Conservation (phyloP, 2,329 filamentous ascomycete species). For the Sarocladium oryzae region DNA sequence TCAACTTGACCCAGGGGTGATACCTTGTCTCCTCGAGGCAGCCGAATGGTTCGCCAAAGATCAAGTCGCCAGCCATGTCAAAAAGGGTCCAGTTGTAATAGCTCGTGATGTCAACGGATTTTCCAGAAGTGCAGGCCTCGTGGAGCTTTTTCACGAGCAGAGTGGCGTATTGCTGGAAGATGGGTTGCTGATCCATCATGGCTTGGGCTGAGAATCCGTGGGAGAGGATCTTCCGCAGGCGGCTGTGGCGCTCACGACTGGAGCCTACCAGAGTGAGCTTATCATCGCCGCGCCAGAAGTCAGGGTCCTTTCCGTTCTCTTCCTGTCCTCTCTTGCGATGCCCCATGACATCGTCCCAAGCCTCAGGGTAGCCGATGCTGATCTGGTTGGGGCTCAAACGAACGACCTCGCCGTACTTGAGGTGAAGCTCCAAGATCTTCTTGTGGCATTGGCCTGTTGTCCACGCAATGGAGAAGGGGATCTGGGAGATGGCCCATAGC, state of each 20-base stretch:
- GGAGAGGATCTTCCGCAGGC: neutral
- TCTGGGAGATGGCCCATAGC: neutral
- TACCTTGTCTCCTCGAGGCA: slow-evolving; percentile 11
- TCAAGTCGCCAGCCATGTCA: slow-evolving; percentile 20
- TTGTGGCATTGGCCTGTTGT: neutral
- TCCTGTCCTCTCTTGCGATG: neutral
- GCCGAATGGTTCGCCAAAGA: slow-evolving; percentile 19
- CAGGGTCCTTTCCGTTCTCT: neutral
- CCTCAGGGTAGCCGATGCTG: neutral
- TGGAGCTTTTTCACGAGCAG: slow-evolving; percentile 15
- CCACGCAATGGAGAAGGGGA: neutral
- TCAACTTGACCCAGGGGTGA: slow-evolving; percentile 14
- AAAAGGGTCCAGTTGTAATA: slow-evolving; percentile 21
- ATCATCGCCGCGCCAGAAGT: neutral
- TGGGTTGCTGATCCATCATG: slow-evolving; percentile 9
- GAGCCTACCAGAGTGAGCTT: slow-evolving; percentile 6
- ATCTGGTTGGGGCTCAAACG: neutral
- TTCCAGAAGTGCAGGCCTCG: slow-evolving; percentile 13
- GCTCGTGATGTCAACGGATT: slow-evolving; percentile 14
- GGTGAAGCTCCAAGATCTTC: neutral
- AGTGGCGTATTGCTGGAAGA: slow-evolving; percentile 15
- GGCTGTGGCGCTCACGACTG: slow-evolving; percentile 12
- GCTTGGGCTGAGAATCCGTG: slow-evolving; percentile 3
- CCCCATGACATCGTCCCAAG: neutral
- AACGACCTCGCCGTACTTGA: neutral